These are phyloP conservation scores for Dissophora globulifera DNA, from an alignment of 192 early-diverging fungal genomes.

Conservation along the genomic window DNA sequence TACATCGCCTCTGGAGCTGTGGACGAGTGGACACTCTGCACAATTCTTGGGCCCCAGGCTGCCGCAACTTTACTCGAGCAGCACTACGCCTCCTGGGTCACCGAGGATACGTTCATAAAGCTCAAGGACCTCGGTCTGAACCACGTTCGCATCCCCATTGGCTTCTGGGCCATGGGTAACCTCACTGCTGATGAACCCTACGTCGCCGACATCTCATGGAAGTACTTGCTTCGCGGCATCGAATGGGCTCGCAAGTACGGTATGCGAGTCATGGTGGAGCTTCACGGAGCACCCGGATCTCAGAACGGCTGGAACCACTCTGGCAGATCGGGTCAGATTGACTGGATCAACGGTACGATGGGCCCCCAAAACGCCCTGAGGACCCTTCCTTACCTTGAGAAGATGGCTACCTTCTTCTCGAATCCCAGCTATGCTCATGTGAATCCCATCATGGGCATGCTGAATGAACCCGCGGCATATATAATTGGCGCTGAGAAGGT, in stretches of 20 bases:
- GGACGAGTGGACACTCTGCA: slow-evolving; percentile 76
- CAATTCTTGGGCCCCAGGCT: slow-evolving; percentile 62
- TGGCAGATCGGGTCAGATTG: slow-evolving; percentile 50
- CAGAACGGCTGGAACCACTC: slow-evolving; percentile 78
- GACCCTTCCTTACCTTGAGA: slow-evolving; percentile 62
- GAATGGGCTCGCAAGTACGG: slow-evolving; percentile 73
- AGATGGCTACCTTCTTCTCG: slow-evolving; percentile 65
- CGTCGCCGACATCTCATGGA: slow-evolving; percentile 65
- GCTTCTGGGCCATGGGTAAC: slow-evolving; percentile 74
- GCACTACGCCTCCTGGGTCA: slow-evolving; percentile 72
- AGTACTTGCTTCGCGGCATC: slow-evolving; percentile 64
- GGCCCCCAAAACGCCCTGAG: slow-evolving; percentile 58
- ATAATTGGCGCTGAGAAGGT: slow-evolving; percentile 35
- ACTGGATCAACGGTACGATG: slow-evolving; percentile 56
- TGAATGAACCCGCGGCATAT: slow-evolving; percentile 58
- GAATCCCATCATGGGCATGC: slow-evolving; percentile 57
- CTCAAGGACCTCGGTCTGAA: slow-evolving; percentile 70
- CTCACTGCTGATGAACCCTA: slow-evolving; percentile 64
- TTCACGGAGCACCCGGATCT: slow-evolving; percentile 78
- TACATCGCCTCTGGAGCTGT: slow-evolving; percentile 47
- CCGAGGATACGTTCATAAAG: slow-evolving; percentile 65
- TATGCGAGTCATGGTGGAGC: slow-evolving; percentile 72
- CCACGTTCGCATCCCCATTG: slow-evolving; percentile 74
- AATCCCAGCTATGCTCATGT: slow-evolving; percentile 58
- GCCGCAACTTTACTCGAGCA: slow-evolving; percentile 57